phyloP scores from a whole-genome alignment of 768 basidiomycete species.

The Tricholoma sp. region DNA sequence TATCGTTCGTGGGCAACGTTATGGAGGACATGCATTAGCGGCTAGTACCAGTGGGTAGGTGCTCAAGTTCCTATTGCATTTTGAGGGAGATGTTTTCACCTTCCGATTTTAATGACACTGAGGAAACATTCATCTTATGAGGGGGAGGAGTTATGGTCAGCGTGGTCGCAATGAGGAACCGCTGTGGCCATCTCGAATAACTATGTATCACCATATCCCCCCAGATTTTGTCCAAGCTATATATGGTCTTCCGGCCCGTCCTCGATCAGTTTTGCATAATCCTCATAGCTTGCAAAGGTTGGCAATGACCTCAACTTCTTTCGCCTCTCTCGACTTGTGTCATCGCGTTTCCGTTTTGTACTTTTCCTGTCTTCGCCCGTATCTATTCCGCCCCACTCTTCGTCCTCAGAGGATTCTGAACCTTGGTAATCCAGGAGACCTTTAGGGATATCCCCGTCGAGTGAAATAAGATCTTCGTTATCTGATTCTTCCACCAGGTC shows the following conservation, averaged over 20 bases:
- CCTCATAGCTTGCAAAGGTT: slow-evolving; percentile 85
- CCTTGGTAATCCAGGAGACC: slow-evolving; percentile 60
- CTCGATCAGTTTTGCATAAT: slow-evolving; percentile 82
- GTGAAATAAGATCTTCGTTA: slow-evolving; percentile 61
- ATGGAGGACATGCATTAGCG: too few relatives aligned
- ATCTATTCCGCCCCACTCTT: slow-evolving; percentile 53
- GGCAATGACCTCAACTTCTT: slow-evolving; percentile 69
- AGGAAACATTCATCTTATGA: too few relatives aligned
- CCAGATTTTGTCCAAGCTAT: slow-evolving; percentile 2
- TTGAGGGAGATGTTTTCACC: too few relatives aligned
- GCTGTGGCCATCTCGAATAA: too few relatives aligned
- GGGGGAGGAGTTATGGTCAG: too few relatives aligned
- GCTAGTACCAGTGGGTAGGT: too few relatives aligned
- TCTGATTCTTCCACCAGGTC: slow-evolving; percentile 64
- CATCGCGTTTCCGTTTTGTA: slow-evolving; percentile 44
- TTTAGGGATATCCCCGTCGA: slow-evolving; percentile 50
- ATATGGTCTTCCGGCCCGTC: slow-evolving; percentile 68
- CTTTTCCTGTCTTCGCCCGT: slow-evolving; percentile 17
- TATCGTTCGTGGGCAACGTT: too few relatives aligned
- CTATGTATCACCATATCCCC: too few relatives aligned
- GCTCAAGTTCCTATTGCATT: too few relatives aligned
- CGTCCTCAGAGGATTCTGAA: slow-evolving; percentile 40
- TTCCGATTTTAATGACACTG: too few relatives aligned
- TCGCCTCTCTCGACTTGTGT: slow-evolving; percentile 40
- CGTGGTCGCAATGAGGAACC: too few relatives aligned